phyloP scores from a whole-genome alignment of 495 filamentous ascomycete species.

The Penicillium arizonense region DNA sequence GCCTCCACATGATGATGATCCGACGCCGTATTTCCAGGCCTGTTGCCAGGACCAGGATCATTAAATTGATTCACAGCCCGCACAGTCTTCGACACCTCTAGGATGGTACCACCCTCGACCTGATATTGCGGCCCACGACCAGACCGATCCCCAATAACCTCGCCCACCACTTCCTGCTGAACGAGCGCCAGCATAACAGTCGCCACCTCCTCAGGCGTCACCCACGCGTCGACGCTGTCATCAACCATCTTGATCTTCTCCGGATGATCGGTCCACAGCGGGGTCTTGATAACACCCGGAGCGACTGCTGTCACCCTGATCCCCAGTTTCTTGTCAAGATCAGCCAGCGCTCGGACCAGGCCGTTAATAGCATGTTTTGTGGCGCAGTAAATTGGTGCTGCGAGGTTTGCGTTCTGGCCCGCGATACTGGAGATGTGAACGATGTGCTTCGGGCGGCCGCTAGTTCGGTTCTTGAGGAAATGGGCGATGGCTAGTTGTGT shows the following conservation, averaged over 20 bases:
- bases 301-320: constrained; percentile 66
- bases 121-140: constrained; percentile 31
- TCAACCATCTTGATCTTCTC: constrained; percentile 61
- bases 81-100: constrained; percentile 59
- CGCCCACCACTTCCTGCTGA: constrained; percentile 46
- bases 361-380: constrained; percentile 63
- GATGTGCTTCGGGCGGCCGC: constrained; percentile 46
- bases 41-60: constrained; percentile 55
- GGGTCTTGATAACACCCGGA: constrained; percentile 65
- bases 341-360: constrained; percentile 52
- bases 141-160: constrained; percentile 40
- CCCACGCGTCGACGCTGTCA: constrained; percentile 54
- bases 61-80: constrained; percentile 52
- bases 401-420: constrained; percentile 51
- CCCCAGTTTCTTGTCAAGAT: constrained; percentile 50
- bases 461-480: constrained; percentile 41
- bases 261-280: constrained; percentile 66
- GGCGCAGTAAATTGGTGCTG: constrained; percentile 58
- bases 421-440: constrained; percentile 64
- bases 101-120: constrained; percentile 48
- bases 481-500: constrained; percentile 64
- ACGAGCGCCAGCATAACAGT: constrained; percentile 61
- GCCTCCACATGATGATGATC: constrained; percentile 34
- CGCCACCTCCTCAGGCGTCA: constrained; percentile 63
- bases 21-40: constrained; percentile 47